phyloP scores from a whole-genome alignment of 495 filamentous ascomycete genomes.

The Hyaloscypha variabilis region DNA sequence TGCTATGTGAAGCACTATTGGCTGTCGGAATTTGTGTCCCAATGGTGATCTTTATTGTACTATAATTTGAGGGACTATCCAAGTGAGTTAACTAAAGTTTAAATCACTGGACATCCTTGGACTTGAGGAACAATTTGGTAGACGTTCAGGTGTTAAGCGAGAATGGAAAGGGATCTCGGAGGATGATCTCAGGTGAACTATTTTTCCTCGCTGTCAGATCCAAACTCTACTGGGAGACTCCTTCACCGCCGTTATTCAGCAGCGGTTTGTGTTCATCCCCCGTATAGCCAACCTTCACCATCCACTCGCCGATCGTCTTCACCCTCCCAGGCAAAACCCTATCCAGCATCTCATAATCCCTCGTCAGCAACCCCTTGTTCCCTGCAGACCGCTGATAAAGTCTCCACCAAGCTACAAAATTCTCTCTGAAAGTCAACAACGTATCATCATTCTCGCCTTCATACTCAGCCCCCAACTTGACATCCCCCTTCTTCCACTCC shows the following conservation, averaged over 20 bases:
- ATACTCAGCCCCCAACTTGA: background rate
- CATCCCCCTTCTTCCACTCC: background rate
- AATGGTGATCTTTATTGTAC: too few relatives aligned
- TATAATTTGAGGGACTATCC: too few relatives aligned
- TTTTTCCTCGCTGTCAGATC: background rate
- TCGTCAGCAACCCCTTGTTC: background rate
- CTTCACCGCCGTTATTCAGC: background rate
- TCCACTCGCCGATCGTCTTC: slow-evolving; percentile 34
- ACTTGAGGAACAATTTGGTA: too few relatives aligned
- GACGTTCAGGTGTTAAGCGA: too few relatives aligned
- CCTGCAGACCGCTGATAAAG: background rate
- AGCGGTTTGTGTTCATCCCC: background rate
- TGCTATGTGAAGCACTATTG: too few relatives aligned
- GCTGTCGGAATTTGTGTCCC: too few relatives aligned
- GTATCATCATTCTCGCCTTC: background rate
- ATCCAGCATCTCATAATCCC: slow-evolving; percentile 40
- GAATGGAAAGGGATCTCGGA: background rate
- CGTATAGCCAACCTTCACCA: slow-evolving; percentile 25
- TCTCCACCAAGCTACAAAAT: background rate
- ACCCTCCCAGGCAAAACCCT: slow-evolving; percentile 38
- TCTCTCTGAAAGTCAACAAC: background rate
- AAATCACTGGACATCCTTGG: background rate
- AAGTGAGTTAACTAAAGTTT: too few relatives aligned
- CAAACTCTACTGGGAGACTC: background rate
- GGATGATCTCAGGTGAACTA: background rate